phyloP scores from a whole-genome alignment of 768 basidiomycete genomes.

The Trametes villosa region DNA sequence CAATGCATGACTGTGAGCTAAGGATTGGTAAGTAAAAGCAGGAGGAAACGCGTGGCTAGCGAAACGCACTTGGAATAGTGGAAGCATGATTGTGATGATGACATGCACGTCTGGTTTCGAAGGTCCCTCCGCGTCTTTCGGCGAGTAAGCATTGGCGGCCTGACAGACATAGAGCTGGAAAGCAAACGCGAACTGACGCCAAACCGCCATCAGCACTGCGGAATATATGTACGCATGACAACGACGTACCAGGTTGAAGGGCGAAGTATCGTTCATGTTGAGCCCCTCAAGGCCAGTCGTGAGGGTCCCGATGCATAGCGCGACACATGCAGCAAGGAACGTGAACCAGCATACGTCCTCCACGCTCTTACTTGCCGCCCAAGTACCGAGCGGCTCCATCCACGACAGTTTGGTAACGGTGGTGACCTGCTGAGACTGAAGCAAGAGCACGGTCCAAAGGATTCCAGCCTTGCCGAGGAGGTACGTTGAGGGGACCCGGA shows the following conservation, averaged over 20 bases:
- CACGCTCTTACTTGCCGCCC: constrained; percentile 58
- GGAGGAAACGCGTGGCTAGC: no score
- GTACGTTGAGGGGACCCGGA: constrained; percentile 70
- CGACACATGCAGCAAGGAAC: constrained; percentile 67
- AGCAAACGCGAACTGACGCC: constrained; percentile 68
- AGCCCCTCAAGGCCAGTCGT: constrained; percentile 71
- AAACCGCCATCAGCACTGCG: background rate
- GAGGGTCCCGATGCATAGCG: constrained; percentile 67
- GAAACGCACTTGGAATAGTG: constrained; percentile 63
- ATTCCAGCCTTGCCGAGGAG: constrained; percentile 58
- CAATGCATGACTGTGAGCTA: constrained; percentile 68
- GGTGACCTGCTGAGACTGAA: constrained; percentile 56
- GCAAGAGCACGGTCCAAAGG: constrained; percentile 60
- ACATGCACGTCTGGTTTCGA: constrained; percentile 76
- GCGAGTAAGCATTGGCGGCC: constrained; percentile 59
- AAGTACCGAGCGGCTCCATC: constrained; percentile 44
- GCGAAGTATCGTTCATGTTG: constrained; percentile 53
- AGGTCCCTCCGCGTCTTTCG: constrained; percentile 47
- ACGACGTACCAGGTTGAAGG: constrained; percentile 70
- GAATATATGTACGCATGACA: background rate
- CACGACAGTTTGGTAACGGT: constrained; percentile 38
- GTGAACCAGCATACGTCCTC: constrained; percentile 73
- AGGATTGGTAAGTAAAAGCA: background rate
- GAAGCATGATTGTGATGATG: constrained; percentile 72
- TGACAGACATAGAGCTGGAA: constrained; percentile 78